Evolutionary conservation across 176 grass and related monocot genomes (phyloP).

Genomic region (Oryza australiensis): DNA sequence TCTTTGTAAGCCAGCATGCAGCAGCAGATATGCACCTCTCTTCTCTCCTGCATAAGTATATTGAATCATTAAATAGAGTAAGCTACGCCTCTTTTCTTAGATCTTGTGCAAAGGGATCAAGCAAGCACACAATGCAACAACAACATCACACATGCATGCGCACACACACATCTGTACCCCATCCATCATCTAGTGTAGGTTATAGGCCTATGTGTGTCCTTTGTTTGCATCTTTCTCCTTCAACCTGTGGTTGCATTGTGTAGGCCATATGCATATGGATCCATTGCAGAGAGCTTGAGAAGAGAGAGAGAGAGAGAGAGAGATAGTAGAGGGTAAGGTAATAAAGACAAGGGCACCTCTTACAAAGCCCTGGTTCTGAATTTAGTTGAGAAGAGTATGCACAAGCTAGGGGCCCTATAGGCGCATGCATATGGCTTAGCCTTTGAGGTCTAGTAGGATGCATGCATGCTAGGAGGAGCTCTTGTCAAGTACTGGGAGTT

Average conservation of each 20-base stretch:
- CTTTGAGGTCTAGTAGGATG: slow-evolving; percentile 37
- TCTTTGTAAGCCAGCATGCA: slow-evolving; percentile 45
- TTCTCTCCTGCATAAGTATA: slow-evolving; percentile 22
- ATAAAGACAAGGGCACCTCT: slow-evolving; percentile 92
- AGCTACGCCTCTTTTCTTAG: slow-evolving; percentile 31
- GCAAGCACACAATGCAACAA: slow-evolving; percentile 17
- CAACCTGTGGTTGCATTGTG: slow-evolving; percentile 37
- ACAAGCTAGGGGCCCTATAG: slow-evolving; percentile 34
- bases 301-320: not conserved
- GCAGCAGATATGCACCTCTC: slow-evolving; percentile 25
- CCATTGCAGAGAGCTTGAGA: not conserved
- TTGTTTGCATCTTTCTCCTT: slow-evolving; percentile 34
- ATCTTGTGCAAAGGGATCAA: slow-evolving; percentile 31
- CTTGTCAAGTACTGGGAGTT: slow-evolving; percentile 51
- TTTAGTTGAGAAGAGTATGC: slow-evolving; percentile 78
- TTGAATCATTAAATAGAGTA: slow-evolving; percentile 44
- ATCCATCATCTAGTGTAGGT: slow-evolving; percentile 25
- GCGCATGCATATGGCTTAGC: slow-evolving; percentile 56
- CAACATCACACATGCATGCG: slow-evolving; percentile 47
- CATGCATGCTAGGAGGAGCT: slow-evolving; percentile 27
- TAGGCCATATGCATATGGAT: slow-evolving; percentile 43
- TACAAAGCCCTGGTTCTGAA: slow-evolving; percentile 66
- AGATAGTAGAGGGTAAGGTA: not conserved
- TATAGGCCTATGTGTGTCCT: slow-evolving; percentile 46
- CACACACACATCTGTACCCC: slow-evolving; percentile 19